A percentile compares a stretch with the other conserved stretches of the same genome.
phyloP scores from a whole-genome alignment of 1,139 yeast species.

The Torulaspora globosa region DNA sequence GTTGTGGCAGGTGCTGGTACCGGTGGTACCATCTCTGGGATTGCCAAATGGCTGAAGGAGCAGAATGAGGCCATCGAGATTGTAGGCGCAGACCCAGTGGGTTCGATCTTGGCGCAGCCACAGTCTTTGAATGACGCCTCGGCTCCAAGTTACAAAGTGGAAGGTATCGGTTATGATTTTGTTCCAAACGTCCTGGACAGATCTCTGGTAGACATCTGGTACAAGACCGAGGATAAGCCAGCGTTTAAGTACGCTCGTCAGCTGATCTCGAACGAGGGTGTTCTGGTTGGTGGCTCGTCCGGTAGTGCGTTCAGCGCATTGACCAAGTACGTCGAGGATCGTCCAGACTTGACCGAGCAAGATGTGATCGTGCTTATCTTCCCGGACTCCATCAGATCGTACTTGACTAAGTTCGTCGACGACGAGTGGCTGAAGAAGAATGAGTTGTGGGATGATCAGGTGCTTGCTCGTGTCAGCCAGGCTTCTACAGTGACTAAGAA shows the following conservation, averaged over 20 bases:
- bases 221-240: slow-evolving; percentile 81
- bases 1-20: slow-evolving; percentile 91
- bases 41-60: slow-evolving; percentile 70
- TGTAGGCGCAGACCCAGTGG: slow-evolving; percentile 83
- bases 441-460: slow-evolving; percentile 58
- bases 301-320: slow-evolving; percentile 86
- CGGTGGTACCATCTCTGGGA: slow-evolving; percentile 87
- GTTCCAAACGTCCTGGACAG: slow-evolving; percentile 78
- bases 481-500: slow-evolving; percentile 32
- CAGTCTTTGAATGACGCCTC: slow-evolving; percentile 60
- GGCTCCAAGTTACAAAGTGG: slow-evolving; percentile 67
- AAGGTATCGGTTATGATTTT: slow-evolving; percentile 90
- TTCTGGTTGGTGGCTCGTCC: slow-evolving; percentile 83
- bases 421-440: slow-evolving; percentile 88
- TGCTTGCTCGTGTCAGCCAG: slow-evolving; percentile 42
- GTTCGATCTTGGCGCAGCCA: slow-evolving; percentile 81
- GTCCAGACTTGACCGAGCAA: slow-evolving; percentile 57
- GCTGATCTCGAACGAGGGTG: slow-evolving; percentile 80
- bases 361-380: slow-evolving; percentile 76
- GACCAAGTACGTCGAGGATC: slow-evolving; percentile 61
- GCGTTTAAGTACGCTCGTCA: slow-evolving; percentile 79
- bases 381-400: slow-evolving; percentile 87
- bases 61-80: slow-evolving; percentile 59
- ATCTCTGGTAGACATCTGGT: slow-evolving; percentile 67
- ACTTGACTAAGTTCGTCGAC: slow-evolving; percentile 82